phyloP scores from a whole-genome alignment of 805 yeast genomes.

The Naumovozyma dairenensis region DNA sequence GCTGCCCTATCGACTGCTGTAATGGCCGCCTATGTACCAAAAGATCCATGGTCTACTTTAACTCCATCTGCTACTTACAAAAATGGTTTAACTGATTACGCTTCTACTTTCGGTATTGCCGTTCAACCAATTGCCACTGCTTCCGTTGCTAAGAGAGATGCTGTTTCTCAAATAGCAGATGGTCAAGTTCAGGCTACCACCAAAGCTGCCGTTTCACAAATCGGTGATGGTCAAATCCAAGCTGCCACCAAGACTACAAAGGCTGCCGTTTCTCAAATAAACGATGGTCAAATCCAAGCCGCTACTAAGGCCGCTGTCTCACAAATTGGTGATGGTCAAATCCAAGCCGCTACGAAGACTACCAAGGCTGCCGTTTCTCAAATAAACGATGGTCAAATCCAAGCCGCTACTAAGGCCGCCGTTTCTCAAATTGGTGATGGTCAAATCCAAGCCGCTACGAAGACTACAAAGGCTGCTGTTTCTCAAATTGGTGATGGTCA shows the following conservation, averaged over 20 bases:
- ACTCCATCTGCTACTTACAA: constrained; percentile 31
- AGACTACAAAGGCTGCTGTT: constrained; percentile 15
- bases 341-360: constrained; percentile 30
- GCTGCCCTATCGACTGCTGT: constrained; percentile 21
- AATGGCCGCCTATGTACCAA: constrained; percentile 18
- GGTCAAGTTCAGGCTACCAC: constrained; percentile 38
- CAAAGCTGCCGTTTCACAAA: constrained; percentile 15
- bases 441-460: constrained; percentile 16
- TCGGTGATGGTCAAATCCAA: constrained; percentile 3
- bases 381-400: constrained; percentile 37
- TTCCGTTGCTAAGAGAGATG: constrained; percentile 29
- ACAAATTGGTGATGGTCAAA: constrained; percentile 45
- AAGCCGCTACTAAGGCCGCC: constrained; percentile 30
- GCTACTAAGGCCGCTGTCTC: constrained; percentile 24
- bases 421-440: constrained; percentile 38
- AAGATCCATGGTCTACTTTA: constrained; percentile 34
- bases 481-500: constrained; percentile 42
- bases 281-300: constrained; percentile 36
- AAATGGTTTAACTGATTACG: constrained; percentile 30
- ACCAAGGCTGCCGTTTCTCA: constrained; percentile 29
- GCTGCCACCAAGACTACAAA: constrained; percentile 29
- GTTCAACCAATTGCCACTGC: constrained; percentile 31
- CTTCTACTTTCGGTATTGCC: constrained; percentile 35
- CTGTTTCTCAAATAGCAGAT: constrained; percentile 37
- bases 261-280: constrained; percentile 28